Evolutionary conservation across 2,329 filamentous ascomycete genomes (phyloP), one percentile per base, ranked within the genome.

Genomic region (Chrysoporthe puriensis): DNA sequence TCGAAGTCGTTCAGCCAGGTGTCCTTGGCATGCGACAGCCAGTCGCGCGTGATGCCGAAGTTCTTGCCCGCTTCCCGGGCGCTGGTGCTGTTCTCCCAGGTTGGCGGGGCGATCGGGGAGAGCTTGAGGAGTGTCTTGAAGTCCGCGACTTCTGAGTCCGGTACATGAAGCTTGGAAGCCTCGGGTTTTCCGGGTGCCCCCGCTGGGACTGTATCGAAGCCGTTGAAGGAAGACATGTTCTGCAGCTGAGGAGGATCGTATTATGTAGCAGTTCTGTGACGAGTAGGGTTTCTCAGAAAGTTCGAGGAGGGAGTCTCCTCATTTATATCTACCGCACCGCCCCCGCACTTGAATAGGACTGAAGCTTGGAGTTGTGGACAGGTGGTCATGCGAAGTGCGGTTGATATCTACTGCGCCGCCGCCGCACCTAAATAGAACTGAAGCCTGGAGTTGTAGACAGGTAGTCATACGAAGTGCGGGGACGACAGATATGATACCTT

Each of bases 1-100:
- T 84, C 77, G 73, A 82, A 85, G 9, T 74, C 73, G 0, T 72
- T 76, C 60, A 81, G 73, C 84, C 83, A 86, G 18, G 72, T 70
- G 58, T 76, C 78, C 9, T 69, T 44, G 1, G 71, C 71, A 50
- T 64, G 68, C 61, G 69, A 67, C 16, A 74, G n/a, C 43, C 67
- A 59, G 50, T 58, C 63, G 42, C 63, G 63, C 18, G 63, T 64
- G 40, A 64, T 32, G 26, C 63, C 63, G 5, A 58, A 64, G 52
- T 64, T 21, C 32, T 42, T 58, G 63, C 63, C 63, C 26, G 16
- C 52, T 7, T 58, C 50, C 4, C 54, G 42, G 18, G 43, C 14
- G 52, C 52, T 48, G 54, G 32, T 32, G 26, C 26, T 50, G 52
- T 64, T 64, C 43, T 64, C 63, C 52, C 54, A 64, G 16, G 63